Evolutionary conservation across 306 rosid genomes (phyloP), one percentile per base, ranked within the genome.

Genomic region (Hylodesmum podocarpum): DNA sequence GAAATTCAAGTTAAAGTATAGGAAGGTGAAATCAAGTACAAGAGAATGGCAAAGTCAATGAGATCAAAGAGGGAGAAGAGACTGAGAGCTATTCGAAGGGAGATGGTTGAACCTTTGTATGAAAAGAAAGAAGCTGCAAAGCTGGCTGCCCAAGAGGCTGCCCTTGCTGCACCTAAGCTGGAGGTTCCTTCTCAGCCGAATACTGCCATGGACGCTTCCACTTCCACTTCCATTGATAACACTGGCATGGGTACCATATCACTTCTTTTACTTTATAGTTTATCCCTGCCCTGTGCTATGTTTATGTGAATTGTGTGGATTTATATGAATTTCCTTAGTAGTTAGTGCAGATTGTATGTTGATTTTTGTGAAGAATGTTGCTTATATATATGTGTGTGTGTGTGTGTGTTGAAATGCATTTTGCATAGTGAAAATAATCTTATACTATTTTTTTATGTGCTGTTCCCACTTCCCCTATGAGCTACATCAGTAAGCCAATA

Each of bases 101-200:
- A 96, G 80, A 88, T 96, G 27, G 90, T 92, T 0, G 94, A 91
- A 72, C 97, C 99, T 22, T 64, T 53, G 18, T 96, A 96, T 81
- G 98, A 96, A 1, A 86, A 84, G 82, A 96, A 96, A 84, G 99
- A 92, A 39, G 87, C 74, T 2, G 99, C 99, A 9, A 96, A 92
- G 88, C 84, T 90, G 3, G 97, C 99, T 6, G 97, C 89, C 13
- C 94, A 82, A 58, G 91, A 91, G 78, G 97, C 98, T 59, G 97
- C 99, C 73, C 96, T 95, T 73, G 93, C 90, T 7, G 98, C 98
- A 36, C 98, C 99, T 51, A 95, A 92, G 94, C 89, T 95, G 3
- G 83, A 80, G 1, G 96, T 87, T 27, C 78, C 82, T 0, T 57
- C 67, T 3, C 68, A 88, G 6, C 28, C 85, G 4, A 77, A 58